A percentile compares a stretch with the other conserved stretches of the same genome.
These are phyloP conservation scores for Globisporangium nunn DNA, from an alignment of 352 stramenopile genomes.

Conservation along the genomic window DNA sequence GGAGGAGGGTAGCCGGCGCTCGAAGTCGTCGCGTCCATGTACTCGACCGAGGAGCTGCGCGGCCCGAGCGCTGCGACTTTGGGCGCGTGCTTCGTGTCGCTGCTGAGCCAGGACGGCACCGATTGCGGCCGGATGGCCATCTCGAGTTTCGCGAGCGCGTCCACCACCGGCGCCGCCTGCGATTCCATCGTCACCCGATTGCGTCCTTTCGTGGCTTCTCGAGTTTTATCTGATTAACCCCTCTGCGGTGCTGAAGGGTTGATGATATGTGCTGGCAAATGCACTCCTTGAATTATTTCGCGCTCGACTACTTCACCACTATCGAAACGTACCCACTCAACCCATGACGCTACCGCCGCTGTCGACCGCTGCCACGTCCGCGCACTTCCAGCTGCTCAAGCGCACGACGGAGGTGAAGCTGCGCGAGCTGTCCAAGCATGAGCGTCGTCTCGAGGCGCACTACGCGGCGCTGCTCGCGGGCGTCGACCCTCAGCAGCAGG, in stretches of 20 bases:
- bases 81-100: constrained; percentile 57
- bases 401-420: constrained; percentile 46
- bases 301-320: no score
- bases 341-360: no score
- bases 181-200: not conserved
- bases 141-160: constrained; percentile 61
- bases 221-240: no score
- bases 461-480: constrained; percentile 25
- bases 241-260: no score
- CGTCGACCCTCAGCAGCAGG: constrained; percentile 1
- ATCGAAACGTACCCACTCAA: no score
- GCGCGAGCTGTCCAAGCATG: constrained; percentile 34
- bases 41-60: constrained; percentile 39
- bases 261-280: no score
- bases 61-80: constrained; percentile 54
- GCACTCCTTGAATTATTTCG: no score
- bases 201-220: constrained; percentile 1
- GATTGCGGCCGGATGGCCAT: constrained; percentile 65
- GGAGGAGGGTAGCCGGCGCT: not conserved
- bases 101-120: constrained; percentile 66
- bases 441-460: constrained; percentile 29
- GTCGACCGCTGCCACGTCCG: constrained; percentile 2
- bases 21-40: constrained; percentile 26
- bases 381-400: constrained; percentile 37
- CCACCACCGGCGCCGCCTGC: constrained; percentile 27